phyloP scores from a whole-genome alignment of 1,284 basidiomycete genomes.

The Vanrija sp. region DNA sequence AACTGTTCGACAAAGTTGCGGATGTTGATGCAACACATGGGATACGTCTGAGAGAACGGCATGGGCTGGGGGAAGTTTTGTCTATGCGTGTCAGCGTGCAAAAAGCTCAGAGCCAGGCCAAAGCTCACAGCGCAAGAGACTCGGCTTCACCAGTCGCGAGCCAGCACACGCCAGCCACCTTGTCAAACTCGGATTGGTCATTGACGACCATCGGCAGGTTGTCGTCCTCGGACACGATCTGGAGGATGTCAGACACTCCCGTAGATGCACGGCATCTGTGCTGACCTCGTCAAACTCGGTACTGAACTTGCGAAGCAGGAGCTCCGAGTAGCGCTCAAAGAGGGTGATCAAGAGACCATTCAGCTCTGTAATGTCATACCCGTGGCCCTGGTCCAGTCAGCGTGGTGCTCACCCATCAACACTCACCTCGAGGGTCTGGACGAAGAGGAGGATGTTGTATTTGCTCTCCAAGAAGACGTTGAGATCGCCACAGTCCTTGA shows the following conservation, averaged over 20 bases:
- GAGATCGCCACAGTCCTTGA: constrained; percentile 73
- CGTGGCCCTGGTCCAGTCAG: constrained; percentile 61
- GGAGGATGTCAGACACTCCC: not conserved
- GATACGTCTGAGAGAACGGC: constrained; percentile 94
- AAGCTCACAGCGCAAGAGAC: constrained; percentile 59
- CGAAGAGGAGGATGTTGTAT: constrained; percentile 77
- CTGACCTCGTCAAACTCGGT: constrained; percentile 72
- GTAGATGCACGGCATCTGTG: not conserved
- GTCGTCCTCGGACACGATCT: constrained; percentile 88
- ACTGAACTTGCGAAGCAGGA: constrained; percentile 79
- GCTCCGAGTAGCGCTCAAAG: constrained; percentile 83
- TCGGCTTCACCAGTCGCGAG: constrained; percentile 65
- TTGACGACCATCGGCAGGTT: constrained; percentile 85
- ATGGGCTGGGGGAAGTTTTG: constrained; percentile 68
- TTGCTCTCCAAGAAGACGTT: constrained; percentile 81
- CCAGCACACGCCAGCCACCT: constrained; percentile 81
- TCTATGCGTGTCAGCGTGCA: constrained; percentile 50
- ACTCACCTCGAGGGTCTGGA: constrained; percentile 85
- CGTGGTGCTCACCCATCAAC: constrained; percentile 9
- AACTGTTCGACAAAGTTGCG: constrained; percentile 91
- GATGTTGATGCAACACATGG: constrained; percentile 93
- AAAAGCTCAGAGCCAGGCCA: constrained; percentile 19
- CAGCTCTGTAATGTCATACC: constrained; percentile 76
- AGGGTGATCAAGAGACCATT: constrained; percentile 80
- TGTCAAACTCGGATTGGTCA: constrained; percentile 65